phyloP scores from a whole-genome alignment of 2,329 filamentous ascomycete genomes.

The Byssochlamys sp. region DNA sequence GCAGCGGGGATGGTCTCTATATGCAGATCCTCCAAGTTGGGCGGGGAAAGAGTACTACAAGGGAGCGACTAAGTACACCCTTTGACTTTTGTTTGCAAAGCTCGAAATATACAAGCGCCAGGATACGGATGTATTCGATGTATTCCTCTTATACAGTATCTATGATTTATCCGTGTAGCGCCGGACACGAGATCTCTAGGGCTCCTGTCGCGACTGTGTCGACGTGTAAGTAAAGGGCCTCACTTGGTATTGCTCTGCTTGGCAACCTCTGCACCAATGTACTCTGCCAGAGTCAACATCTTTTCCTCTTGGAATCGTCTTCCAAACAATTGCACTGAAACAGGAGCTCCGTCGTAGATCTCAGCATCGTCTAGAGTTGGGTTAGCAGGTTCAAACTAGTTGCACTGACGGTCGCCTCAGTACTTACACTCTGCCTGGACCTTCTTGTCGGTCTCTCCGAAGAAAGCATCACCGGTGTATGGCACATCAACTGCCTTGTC shows the following conservation, averaged over 20 bases:
- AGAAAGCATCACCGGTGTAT: constrained; percentile 24
- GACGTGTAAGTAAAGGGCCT: background rate
- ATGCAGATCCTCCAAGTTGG: background rate
- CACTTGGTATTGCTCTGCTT: background rate
- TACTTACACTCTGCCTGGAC: constrained; percentile 43
- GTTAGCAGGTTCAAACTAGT: constrained; percentile 2
- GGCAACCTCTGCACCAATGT: constrained; percentile 21
- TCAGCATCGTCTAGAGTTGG: constrained; percentile 36
- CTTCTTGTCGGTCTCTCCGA: constrained; percentile 34
- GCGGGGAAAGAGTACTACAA: background rate
- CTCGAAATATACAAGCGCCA: background rate
- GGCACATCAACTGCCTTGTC: constrained; percentile 43
- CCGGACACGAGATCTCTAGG: background rate
- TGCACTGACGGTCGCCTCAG: constrained; percentile 1
- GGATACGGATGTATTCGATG: background rate
- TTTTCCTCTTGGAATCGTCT: constrained; percentile 46
- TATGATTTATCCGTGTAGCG: background rate
- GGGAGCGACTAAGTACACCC: background rate
- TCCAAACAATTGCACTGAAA: constrained; percentile 40
- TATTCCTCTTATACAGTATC: background rate
- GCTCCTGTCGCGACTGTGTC: background rate
- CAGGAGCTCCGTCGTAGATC: constrained; percentile 40
- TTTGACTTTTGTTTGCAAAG: background rate
- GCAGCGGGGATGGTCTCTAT: background rate
- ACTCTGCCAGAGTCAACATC: constrained; percentile 37